Evolutionary conservation across 2,329 filamentous ascomycete species (phyloP).

Genomic region (Fusarium brachygibbosum): DNA sequence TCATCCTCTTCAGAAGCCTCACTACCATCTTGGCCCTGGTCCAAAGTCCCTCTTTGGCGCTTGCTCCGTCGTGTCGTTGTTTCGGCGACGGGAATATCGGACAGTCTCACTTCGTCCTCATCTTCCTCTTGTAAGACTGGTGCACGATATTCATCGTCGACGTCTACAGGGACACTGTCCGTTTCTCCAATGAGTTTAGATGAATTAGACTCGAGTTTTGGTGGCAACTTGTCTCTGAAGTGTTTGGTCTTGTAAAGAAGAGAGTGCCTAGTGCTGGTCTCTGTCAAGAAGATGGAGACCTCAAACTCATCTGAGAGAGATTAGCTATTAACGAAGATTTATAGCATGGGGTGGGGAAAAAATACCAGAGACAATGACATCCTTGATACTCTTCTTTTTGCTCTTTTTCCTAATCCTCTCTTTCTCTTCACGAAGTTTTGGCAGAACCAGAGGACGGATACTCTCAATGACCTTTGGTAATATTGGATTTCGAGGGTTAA

Average conservation of each 20-base stretch:
- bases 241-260: constrained; percentile 88
- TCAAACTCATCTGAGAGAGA: constrained; percentile 85
- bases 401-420: constrained; percentile 70
- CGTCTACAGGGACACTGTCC: constrained; percentile 66
- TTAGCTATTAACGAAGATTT: constrained; percentile 30
- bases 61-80: constrained; percentile 46
- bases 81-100: constrained; percentile 54
- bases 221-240: constrained; percentile 71
- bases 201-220: constrained; percentile 71
- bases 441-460: constrained; percentile 86
- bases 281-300: constrained; percentile 92
- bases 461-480: constrained; percentile 87
- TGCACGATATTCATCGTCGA: constrained; percentile 59
- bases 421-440: constrained; percentile 90
- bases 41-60: constrained; percentile 46
- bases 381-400: constrained; percentile 86
- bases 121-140: constrained; percentile 65
- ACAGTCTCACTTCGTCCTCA: constrained; percentile 52
- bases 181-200: constrained; percentile 70
- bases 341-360: neutral
- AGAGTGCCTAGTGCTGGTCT: constrained; percentile 86
- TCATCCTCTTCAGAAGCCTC: constrained; percentile 54
- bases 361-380: constrained; percentile 83
- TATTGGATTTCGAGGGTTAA: constrained; percentile 80
- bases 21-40: constrained; percentile 52